phyloP scores from a whole-genome alignment of 495 filamentous ascomycete genomes.

The Aspergillus sclerotiicarbonarius region DNA sequence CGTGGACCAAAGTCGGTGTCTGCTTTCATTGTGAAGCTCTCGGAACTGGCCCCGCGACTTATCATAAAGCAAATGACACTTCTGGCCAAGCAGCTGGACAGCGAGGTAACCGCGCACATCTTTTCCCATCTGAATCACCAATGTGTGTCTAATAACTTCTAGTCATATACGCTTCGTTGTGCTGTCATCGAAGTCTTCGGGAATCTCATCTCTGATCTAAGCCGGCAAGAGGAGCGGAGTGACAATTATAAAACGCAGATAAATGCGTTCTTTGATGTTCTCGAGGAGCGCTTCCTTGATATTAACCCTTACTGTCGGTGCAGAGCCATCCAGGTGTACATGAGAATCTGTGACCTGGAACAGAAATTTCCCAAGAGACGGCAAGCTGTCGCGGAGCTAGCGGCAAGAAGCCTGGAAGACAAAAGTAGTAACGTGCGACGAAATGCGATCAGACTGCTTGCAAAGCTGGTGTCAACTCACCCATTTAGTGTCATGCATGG shows the following conservation, averaged over 20 bases:
- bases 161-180: slow-evolving; percentile 91
- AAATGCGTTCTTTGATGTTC: slow-evolving; percentile 92
- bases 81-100: slow-evolving; percentile 89
- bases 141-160: slow-evolving; percentile 19
- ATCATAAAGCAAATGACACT: slow-evolving; percentile 98
- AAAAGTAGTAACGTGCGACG: slow-evolving; percentile 96
- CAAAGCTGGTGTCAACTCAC: slow-evolving; percentile 84
- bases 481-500: slow-evolving; percentile 92
- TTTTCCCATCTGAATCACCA: background rate
- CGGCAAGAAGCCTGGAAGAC: slow-evolving; percentile 85
- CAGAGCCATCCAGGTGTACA: slow-evolving; percentile 87
- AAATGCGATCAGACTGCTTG: slow-evolving; percentile 91
- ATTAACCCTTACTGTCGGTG: slow-evolving; percentile 96
- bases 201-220: slow-evolving; percentile 90
- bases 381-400: slow-evolving; percentile 80
- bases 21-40: slow-evolving; percentile 91
- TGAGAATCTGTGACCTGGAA: slow-evolving; percentile 86
- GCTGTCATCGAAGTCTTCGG: slow-evolving; percentile 97
- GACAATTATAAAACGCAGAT: slow-evolving; percentile 93
- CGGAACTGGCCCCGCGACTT: slow-evolving; percentile 85
- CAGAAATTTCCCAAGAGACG: slow-evolving; percentile 92
- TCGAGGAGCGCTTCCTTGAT: slow-evolving; percentile 95
- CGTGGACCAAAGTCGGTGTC: slow-evolving; percentile 97
- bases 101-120: slow-evolving; percentile 61
- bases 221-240: slow-evolving; percentile 82